Evolutionary conservation across 352 stramenopile genomes (phyloP), one percentile per base, ranked within the genome.

Genomic region (Globisporangium abappressorium): DNA sequence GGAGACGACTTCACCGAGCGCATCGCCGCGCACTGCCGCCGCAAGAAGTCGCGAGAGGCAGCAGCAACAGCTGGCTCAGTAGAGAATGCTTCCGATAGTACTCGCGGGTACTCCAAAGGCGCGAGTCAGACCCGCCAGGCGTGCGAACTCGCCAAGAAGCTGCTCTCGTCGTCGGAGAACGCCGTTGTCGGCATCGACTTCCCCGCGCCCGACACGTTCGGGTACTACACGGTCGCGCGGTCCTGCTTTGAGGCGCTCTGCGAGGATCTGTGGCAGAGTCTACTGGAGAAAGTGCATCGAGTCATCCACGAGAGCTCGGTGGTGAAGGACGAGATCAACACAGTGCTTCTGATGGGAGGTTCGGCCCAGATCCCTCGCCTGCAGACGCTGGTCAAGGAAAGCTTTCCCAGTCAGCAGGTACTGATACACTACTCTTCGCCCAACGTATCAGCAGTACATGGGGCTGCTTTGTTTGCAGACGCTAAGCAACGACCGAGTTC

Each of bases 61-160:
- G 2, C 41, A 5, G 3, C 7, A 47, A 12, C 26, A 65, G 3
- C 11, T 11, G 51, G 62, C 20, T 53, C 58, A n/a, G 38, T 46
- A 8, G 30, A 20, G 4, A 24, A n/a, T 22, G 22, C 18, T 30
- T 7, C 28, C 28, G 14, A 66, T 33, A 41, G 59, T 53, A 15
- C 38, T 53, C 51, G 64, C 30, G 6, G 57, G 47, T 62, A 57
- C 46, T 6, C 71, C 69, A 57, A 33, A 24, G 58, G 55, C 38
- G 62, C 56, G 6, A 30, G 61, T 49, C 75, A 76, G 18, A 57
- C 85, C 2, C 75, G 68, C 24, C 76, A 74, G 56, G 76, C 70
- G 15, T 78, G 70, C 46, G 64, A 72, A 12, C 64, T 88, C 7
- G 80, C 78, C 0, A 79, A 84, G 67, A 79, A 76, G 58, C 72